Evolutionary conservation across 2,329 filamentous ascomycete species (phyloP).

Genomic region (Alternaria viburni): DNA sequence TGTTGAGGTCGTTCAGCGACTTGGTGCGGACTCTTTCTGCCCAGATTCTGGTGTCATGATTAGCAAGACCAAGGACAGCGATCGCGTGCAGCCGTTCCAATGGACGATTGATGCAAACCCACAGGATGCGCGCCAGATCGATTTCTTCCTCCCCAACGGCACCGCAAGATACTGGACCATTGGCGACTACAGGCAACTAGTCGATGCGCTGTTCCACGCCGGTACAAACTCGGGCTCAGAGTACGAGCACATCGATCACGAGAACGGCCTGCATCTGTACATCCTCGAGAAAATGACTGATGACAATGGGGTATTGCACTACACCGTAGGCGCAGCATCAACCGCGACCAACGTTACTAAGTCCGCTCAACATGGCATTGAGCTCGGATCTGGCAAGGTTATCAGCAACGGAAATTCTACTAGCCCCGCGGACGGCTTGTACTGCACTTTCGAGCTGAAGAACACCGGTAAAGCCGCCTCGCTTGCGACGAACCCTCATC

Average conservation of each 20-base stretch:
- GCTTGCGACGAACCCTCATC: conserved; percentile 27
- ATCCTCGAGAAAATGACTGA: conserved; percentile 55
- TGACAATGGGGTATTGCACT: conserved; percentile 53
- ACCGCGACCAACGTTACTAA: conserved; percentile 46
- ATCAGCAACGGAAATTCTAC: conserved; percentile 17
- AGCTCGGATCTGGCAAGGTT: conserved; percentile 37
- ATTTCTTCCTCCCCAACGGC: conserved; percentile 59
- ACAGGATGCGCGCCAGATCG: conserved; percentile 58
- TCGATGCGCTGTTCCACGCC: conserved; percentile 62
- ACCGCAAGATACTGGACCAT: conserved; percentile 56
- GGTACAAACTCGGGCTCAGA: conserved; percentile 60
- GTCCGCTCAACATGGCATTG: conserved; percentile 44
- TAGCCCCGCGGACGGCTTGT: conserved; percentile 45
- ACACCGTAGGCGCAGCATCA: conserved; percentile 57
- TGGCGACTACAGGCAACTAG: conserved; percentile 61
- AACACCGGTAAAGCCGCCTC: conserved; percentile 51
- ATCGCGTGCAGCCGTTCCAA: conserved; percentile 56
- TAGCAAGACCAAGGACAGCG: conserved; percentile 59
- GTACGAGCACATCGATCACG: conserved; percentile 57
- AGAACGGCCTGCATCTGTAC: conserved; percentile 60
- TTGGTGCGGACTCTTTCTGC: conserved; percentile 61
- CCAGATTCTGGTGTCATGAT: conserved; percentile 62
- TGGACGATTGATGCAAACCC: conserved; percentile 64
- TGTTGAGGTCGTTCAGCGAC: conserved; percentile 60
- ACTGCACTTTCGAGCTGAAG: conserved; percentile 56